phyloP scores from a whole-genome alignment of 2,329 filamentous ascomycete genomes.

The Penicillium sp. region DNA sequence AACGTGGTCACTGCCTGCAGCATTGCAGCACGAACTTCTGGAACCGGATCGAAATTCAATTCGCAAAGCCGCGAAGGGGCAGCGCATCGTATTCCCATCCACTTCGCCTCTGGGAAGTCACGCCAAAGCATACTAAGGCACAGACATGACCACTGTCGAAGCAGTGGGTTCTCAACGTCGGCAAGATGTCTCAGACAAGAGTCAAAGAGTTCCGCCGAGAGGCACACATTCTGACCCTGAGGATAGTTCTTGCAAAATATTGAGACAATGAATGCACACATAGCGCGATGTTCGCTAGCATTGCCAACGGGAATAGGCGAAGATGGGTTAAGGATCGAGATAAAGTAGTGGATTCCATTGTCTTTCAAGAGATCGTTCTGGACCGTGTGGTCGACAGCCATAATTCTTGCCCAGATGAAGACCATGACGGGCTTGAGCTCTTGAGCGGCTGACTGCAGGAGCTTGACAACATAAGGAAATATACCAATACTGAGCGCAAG shows the following conservation, averaged over 20 bases:
- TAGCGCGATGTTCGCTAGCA: constrained; percentile 89
- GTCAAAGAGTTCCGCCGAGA: constrained; percentile 82
- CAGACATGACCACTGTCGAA: constrained; percentile 92
- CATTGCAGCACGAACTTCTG: constrained; percentile 90
- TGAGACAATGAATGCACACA: constrained; percentile 96
- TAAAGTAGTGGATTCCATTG: constrained; percentile 95
- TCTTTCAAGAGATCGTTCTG: constrained; percentile 94
- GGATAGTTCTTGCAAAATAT: constrained; percentile 96
- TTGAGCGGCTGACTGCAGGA: constrained; percentile 87
- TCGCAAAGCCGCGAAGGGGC: constrained; percentile 76
- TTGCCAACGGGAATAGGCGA: constrained; percentile 81
- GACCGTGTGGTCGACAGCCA: constrained; percentile 90
- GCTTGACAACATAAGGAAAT: constrained; percentile 96
- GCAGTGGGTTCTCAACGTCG: constrained; percentile 78
- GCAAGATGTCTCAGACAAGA: constrained; percentile 77
- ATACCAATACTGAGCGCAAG: constrained; percentile 95
- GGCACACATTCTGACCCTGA: constrained; percentile 84
- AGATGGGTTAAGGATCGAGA: constrained; percentile 78
- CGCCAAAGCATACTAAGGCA: constrained; percentile 94
- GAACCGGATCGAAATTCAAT: constrained; percentile 76
- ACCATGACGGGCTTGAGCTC: constrained; percentile 98
- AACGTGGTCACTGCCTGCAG: constrained; percentile 90
- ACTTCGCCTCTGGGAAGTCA: constrained; percentile 87
- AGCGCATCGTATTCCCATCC: constrained; percentile 84
- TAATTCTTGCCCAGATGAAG: constrained; percentile 95